Conservation (phyloP, 306 rosid genomes). For the Prunus salicina region DNA sequence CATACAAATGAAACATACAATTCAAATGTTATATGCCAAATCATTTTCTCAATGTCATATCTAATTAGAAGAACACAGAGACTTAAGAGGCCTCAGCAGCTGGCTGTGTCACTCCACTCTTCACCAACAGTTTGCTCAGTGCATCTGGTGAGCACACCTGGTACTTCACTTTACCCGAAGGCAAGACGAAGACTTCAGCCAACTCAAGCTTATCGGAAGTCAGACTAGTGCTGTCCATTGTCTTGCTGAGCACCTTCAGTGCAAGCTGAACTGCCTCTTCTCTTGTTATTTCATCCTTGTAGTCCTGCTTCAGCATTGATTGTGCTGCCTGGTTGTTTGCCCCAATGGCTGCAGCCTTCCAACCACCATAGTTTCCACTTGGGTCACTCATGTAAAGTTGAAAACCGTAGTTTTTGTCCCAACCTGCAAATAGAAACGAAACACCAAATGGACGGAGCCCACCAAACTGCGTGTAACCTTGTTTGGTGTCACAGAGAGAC, state of each 20-base stretch:
- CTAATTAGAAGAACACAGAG: neutral
- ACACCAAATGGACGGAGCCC: slow-evolving; percentile 48
- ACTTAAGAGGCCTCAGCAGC: slow-evolving; percentile 35
- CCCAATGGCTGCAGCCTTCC: slow-evolving; percentile 49
- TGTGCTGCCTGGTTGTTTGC: slow-evolving; percentile 49
- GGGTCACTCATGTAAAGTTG: slow-evolving; percentile 50
- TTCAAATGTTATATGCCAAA: slow-evolving; percentile 10
- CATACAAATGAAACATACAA: slow-evolving; percentile 10
- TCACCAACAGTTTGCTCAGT: slow-evolving; percentile 31
- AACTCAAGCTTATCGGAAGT: slow-evolving; percentile 41
- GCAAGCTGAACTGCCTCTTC: slow-evolving; percentile 46
- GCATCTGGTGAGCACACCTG: slow-evolving; percentile 33
- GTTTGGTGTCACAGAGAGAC: slow-evolving; percentile 43
- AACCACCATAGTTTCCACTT: slow-evolving; percentile 47
- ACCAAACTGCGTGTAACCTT: slow-evolving; percentile 46
- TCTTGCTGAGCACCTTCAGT: slow-evolving; percentile 42
- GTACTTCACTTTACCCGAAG: slow-evolving; percentile 41
- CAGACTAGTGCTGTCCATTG: slow-evolving; percentile 48
- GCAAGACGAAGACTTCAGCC: slow-evolving; percentile 39
- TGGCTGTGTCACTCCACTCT: slow-evolving; percentile 41
- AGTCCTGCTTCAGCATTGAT: slow-evolving; percentile 46
- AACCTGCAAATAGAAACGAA: slow-evolving; percentile 44
- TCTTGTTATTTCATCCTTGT: slow-evolving; percentile 43
- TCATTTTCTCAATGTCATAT: neutral
- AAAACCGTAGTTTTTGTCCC: slow-evolving; percentile 44